phyloP scores from a whole-genome alignment of 2,329 filamentous ascomycete genomes.

The Torrubiellomyces zombiae region DNA sequence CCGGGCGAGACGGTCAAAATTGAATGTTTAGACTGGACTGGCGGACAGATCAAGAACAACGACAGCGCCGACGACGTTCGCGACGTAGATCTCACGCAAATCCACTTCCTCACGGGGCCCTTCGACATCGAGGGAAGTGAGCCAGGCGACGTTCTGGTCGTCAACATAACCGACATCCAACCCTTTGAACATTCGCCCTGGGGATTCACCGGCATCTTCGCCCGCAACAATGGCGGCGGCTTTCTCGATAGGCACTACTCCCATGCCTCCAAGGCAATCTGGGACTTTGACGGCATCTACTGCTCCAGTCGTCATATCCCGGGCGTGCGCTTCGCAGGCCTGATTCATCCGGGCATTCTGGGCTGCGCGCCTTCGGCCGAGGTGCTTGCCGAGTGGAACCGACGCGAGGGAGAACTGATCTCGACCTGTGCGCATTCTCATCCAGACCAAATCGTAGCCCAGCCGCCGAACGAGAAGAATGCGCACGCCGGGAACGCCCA shows the following conservation, averaged over 20 bases:
- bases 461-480: conserved; percentile 56
- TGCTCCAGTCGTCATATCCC: conserved; percentile 78
- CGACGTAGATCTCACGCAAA: conserved; percentile 65
- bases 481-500: conserved; percentile 54
- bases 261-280: conserved; percentile 49
- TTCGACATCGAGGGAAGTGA: conserved; percentile 75
- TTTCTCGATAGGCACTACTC: conserved; percentile 82
- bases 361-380: conserved; percentile 73
- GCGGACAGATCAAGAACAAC: conserved; percentile 75
- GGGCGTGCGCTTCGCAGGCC: conserved; percentile 69
- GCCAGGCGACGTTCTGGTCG: conserved; percentile 68
- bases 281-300: conserved; percentile 43
- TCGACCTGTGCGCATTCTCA: conserved; percentile 33
- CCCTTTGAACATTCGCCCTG: conserved; percentile 73
- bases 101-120: conserved; percentile 80
- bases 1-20: conserved; percentile 84
- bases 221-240: conserved; percentile 67
- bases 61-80: conserved; percentile 79
- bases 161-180: conserved; percentile 89
- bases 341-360: conserved; percentile 84
- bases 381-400: conserved; percentile 69
- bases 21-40: conserved; percentile 75
- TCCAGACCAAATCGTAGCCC: conserved; percentile 55
- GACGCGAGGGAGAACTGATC: conserved; percentile 67
- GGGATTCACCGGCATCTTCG: conserved; percentile 80